phyloP scores from a whole-genome alignment of 768 basidiomycete species.

The Panaeolus cyanescens region DNA sequence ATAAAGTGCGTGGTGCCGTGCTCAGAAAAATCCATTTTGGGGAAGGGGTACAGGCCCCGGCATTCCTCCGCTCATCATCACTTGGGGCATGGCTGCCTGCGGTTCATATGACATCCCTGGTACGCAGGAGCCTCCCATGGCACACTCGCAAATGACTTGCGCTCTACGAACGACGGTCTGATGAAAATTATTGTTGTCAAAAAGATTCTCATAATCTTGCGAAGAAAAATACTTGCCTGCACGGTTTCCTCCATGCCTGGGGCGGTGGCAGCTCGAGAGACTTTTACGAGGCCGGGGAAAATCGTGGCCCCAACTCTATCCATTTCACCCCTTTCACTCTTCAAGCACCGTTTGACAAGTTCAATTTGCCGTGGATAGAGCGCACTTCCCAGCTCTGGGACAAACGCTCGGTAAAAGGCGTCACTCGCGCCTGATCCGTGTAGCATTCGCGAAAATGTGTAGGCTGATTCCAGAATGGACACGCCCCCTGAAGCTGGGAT shows the following conservation, averaged over 20 bases:
- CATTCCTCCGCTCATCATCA: conserved; percentile 11
- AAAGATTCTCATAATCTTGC: conserved; percentile 10
- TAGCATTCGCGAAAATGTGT: conserved; percentile 84
- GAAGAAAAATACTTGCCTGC: conserved; percentile 38
- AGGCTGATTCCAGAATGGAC: conserved; percentile 71
- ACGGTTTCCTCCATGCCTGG: conserved; percentile 47
- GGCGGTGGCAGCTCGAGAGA: conserved; percentile 45
- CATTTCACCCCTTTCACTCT: conserved; percentile 69
- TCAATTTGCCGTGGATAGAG: conserved; percentile 83
- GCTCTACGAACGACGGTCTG: conserved; percentile 78
- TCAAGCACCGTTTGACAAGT: conserved; percentile 79
- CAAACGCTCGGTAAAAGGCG: conserved; percentile 85
- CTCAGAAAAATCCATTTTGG: conserved; percentile 5
- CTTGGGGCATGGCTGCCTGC: conserved; percentile 13
- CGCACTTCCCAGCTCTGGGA: conserved; percentile 76
- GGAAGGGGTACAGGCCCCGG: conserved; percentile 4
- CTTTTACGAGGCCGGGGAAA: conserved; percentile 88
- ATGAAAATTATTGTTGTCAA: conserved; percentile 5
- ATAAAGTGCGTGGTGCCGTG: not conserved
- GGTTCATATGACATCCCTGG: conserved; percentile 19
- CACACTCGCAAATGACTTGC: conserved; percentile 87
- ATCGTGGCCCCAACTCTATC: conserved; percentile 84
- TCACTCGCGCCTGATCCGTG: conserved; percentile 73
- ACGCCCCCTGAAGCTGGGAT: conserved; percentile 47
- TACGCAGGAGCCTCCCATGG: conserved; percentile 44